These are phyloP conservation scores for Plectosphaerella cucumerina DNA, from an alignment of 2,329 filamentous ascomycete species.

Conservation along the genomic window DNA sequence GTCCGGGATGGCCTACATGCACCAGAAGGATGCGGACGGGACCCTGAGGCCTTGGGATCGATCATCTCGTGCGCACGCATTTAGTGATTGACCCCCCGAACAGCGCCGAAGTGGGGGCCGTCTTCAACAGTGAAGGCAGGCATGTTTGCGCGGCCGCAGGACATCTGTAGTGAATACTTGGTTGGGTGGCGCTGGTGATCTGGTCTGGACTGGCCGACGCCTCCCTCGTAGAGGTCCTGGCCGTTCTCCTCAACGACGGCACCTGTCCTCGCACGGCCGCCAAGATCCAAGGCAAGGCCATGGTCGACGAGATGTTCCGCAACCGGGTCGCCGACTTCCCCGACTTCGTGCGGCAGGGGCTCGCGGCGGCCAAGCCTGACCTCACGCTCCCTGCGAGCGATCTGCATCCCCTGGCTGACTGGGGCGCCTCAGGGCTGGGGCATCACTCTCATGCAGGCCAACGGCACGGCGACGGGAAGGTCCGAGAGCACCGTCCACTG, in stretches of 20 bases:
- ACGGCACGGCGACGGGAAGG: conserved; percentile 45
- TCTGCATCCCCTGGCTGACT: conserved; percentile 38
- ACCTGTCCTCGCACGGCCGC: conserved; percentile 50
- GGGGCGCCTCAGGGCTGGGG: conserved; percentile 63
- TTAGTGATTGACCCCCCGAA: conserved; percentile 34
- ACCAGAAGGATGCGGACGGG: conserved; percentile 43
- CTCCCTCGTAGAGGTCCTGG: conserved; percentile 50
- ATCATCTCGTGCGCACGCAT: conserved; percentile 44
- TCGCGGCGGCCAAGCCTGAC: conserved; percentile 42
- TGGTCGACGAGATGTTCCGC: conserved; percentile 59
- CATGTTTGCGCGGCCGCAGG: conserved; percentile 53
- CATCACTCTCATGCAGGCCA: conserved; percentile 51
- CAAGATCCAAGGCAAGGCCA: conserved; percentile 50
- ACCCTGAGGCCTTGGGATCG: conserved; percentile 35
- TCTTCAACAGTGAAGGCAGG: conserved; percentile 61
- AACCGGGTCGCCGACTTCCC: conserved; percentile 58
- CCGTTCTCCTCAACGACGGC: conserved; percentile 61
- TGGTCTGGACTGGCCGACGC: not conserved
- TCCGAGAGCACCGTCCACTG: conserved; percentile 48
- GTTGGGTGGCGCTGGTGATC: not conserved
- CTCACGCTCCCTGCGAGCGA: conserved; percentile 44
- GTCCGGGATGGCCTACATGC: conserved; percentile 51
- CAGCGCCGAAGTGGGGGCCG: conserved; percentile 29
- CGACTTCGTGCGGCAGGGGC: conserved; percentile 41
- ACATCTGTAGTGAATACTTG: conserved; percentile 50